These are phyloP conservation scores for Penicillium sp. DNA, from an alignment of 2,329 filamentous ascomycete genomes.

Conservation along the genomic window DNA sequence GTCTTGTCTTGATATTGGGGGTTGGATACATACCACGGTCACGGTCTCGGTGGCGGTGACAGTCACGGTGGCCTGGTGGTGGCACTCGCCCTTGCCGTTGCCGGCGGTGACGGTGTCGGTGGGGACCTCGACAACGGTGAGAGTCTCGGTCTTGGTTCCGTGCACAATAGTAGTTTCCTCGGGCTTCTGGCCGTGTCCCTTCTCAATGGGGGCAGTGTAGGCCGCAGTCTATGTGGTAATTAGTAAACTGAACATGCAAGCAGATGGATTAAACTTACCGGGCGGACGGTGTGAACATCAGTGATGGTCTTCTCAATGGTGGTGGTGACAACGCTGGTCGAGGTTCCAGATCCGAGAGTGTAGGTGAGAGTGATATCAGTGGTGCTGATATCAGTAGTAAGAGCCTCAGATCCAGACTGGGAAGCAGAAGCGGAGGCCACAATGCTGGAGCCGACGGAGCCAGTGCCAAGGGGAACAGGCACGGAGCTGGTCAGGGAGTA, in stretches of 20 bases:
- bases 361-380: slow-evolving; percentile 39
- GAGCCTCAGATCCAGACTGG: neutral
- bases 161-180: slow-evolving; percentile 29
- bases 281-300: slow-evolving; percentile 9
- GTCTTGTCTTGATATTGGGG: neutral
- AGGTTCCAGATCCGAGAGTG: slow-evolving; percentile 38
- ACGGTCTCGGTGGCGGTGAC: slow-evolving; percentile 5
- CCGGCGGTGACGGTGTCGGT: slow-evolving; percentile 11
- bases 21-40: slow-evolving; percentile 2
- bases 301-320: slow-evolving; percentile 18
- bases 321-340: slow-evolving; percentile 35
- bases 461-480: slow-evolving; percentile 20
- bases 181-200: slow-evolving; percentile 10
- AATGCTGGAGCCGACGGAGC: slow-evolving; percentile 13
- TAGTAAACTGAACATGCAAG: slow-evolving; percentile 16
- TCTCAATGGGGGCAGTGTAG: slow-evolving; percentile 5
- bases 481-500: slow-evolving; percentile 5
- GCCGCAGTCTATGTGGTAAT: slow-evolving; percentile 4
- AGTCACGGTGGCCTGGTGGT: slow-evolving; percentile 4
- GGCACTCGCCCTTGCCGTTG: neutral
- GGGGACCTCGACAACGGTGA: slow-evolving; percentile 25
- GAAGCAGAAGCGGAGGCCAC: slow-evolving; percentile 3
- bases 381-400: slow-evolving; percentile 11
- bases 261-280: neutral
- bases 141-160: slow-evolving; percentile 31